Conservation (phyloP, 2,329 filamentous ascomycete genomes). For the Penicillium sclerotigenum region DNA sequence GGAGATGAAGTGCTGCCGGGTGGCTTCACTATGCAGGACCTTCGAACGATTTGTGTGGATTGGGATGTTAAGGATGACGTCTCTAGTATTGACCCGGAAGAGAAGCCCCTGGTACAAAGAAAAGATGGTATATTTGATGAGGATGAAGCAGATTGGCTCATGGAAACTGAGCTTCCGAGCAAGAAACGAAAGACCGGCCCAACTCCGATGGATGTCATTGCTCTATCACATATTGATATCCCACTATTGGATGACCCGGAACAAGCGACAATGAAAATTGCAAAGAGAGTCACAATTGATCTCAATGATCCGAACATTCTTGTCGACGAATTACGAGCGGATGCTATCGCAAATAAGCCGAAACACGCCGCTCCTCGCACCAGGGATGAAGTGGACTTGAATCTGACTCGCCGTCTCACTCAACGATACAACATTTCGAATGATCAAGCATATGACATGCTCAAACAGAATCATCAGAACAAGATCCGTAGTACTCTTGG, state of each 20-base stretch:
- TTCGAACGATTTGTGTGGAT: constrained; percentile 81
- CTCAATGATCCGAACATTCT: constrained; percentile 85
- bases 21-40: constrained; percentile 73
- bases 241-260: constrained; percentile 80
- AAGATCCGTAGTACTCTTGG: constrained; percentile 91
- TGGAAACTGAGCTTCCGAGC: constrained; percentile 49
- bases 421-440: constrained; percentile 94
- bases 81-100: constrained; percentile 11
- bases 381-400: constrained; percentile 63
- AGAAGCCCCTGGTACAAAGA: constrained; percentile 13
- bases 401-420: constrained; percentile 68
- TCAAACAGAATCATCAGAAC: constrained; percentile 95
- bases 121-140: constrained; percentile 35
- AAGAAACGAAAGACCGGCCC: constrained; percentile 64
- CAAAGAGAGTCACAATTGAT: constrained; percentile 78
- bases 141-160: constrained; percentile 56
- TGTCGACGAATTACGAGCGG: constrained; percentile 70
- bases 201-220: constrained; percentile 45
- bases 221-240: constrained; percentile 58
- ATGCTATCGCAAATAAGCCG: constrained; percentile 56
- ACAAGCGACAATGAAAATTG: constrained; percentile 65
- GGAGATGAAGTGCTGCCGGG: constrained; percentile 63
- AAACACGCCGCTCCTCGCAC: constrained; percentile 37
- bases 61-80: constrained; percentile 65
- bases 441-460: constrained; percentile 88